These are phyloP conservation scores for Nectriaceae sp. DNA, from an alignment of 2,329 filamentous ascomycete genomes.

Conservation along the genomic window DNA sequence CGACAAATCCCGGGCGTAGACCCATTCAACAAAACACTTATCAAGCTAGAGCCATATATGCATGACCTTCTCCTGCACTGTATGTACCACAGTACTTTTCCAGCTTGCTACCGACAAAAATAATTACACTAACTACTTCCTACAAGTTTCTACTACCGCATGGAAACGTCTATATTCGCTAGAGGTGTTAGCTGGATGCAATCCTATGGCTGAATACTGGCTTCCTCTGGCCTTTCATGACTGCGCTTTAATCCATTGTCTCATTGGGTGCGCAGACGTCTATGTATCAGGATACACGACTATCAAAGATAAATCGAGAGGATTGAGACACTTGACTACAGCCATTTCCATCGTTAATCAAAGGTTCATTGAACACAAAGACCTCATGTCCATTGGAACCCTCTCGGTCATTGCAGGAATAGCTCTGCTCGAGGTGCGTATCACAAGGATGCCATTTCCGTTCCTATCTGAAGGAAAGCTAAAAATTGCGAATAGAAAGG, in stretches of 20 bases:
- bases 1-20: background rate
- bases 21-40: background rate
- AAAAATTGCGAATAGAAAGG: constrained; percentile 2
- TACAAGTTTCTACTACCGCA: background rate
- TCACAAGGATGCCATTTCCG: too few species aligned
- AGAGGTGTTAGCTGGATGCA: background rate
- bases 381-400: background rate
- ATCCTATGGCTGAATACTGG: constrained; percentile 2
- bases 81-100: background rate
- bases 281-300: background rate
- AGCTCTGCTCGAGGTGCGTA: background rate
- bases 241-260: background rate
- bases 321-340: background rate
- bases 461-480: too few species aligned
- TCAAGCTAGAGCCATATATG: constrained; percentile 2
- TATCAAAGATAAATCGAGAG: background rate
- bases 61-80: constrained; percentile 1
- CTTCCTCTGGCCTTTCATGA: constrained; percentile 3
- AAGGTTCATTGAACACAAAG: background rate
- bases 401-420: constrained; percentile 2
- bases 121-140: background rate
- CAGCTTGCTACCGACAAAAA: too few species aligned
- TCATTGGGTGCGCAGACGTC: constrained; percentile 2
- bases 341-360: constrained; percentile 1
- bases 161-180: constrained; percentile 1